Evolutionary conservation across 1,139 yeast species (phyloP).

Genomic region (Debaryomyces psychrophilus): DNA sequence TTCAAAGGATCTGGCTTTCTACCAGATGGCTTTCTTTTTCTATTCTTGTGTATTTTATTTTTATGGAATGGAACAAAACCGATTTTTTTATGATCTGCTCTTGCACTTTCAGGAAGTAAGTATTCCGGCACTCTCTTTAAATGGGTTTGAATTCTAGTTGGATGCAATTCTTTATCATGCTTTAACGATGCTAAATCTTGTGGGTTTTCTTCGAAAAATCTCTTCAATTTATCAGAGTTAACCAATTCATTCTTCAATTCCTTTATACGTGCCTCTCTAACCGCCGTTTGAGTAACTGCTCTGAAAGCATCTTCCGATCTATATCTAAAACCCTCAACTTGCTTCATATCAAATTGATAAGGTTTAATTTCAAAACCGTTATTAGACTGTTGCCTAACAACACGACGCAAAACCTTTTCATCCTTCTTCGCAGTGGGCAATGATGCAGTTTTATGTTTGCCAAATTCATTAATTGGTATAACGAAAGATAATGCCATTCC

Average conservation of each 20-base stretch:
- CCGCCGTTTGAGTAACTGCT: conserved; percentile 86
- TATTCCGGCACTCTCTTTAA: conserved; percentile 92
- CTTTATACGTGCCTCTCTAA: conserved; percentile 90
- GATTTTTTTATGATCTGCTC: conserved; percentile 58
- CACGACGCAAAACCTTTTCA: conserved; percentile 79
- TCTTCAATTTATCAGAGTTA: conserved; percentile 84
- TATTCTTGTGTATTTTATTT: conserved; percentile 47
- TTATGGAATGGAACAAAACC: conserved; percentile 83
- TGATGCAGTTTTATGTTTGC: conserved; percentile 84
- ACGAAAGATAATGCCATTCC: conserved; percentile 96
- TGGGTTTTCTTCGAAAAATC: conserved; percentile 98
- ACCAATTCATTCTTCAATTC: conserved; percentile 88
- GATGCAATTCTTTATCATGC: conserved; percentile 88
- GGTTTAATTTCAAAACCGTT: conserved; percentile 77
- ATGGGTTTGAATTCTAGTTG: conserved; percentile 81
- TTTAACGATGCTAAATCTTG: conserved; percentile 86
- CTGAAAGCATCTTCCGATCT: conserved; percentile 97
- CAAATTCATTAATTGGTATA: conserved; percentile 79
- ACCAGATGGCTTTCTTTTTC: conserved; percentile 39
- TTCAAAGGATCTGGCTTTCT: conserved; percentile 74
- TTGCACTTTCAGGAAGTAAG: conserved; percentile 79
- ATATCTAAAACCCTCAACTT: conserved; percentile 94
- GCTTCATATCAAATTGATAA: conserved; percentile 88
- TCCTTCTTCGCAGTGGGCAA: conserved; percentile 75
- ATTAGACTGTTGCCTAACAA: conserved; percentile 75